phyloP scores from a whole-genome alignment of 2,329 filamentous ascomycete species.

The Ophiocordyceps camponoti-saundersi region DNA sequence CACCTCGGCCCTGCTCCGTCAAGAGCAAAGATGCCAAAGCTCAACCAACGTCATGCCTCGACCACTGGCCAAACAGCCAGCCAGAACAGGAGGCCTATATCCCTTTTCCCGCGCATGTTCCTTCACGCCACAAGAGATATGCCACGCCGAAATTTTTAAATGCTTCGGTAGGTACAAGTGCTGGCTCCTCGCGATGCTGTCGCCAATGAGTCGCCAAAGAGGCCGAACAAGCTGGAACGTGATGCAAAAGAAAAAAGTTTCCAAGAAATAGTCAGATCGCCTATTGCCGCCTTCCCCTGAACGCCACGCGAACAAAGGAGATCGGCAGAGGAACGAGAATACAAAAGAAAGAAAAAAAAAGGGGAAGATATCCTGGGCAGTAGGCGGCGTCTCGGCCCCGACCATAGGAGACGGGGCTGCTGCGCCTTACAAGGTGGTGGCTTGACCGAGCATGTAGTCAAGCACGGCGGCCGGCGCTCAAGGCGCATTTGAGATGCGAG shows the following conservation, averaged over 20 bases:
- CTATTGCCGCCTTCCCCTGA: neutral
- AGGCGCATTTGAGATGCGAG: neutral
- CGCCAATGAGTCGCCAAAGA: neutral
- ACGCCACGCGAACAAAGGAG: constrained; percentile 1
- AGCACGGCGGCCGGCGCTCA: neutral
- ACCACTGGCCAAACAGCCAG: too few relatives aligned
- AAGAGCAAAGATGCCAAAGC: neutral
- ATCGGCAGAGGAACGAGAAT: too few relatives aligned
- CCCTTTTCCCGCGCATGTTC: too few relatives aligned
- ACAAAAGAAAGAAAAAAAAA: neutral
- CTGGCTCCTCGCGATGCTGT: neutral
- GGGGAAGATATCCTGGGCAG: too few relatives aligned
- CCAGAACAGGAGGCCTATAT: too few relatives aligned
- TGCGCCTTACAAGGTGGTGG: neutral
- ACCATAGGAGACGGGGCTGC: neutral
- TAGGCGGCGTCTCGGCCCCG: neutral
- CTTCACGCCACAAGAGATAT: too few relatives aligned
- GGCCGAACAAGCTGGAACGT: neutral
- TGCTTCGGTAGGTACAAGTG: too few relatives aligned
- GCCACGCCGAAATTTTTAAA: too few relatives aligned
- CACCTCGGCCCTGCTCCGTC: neutral
- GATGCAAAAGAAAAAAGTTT: neutral
- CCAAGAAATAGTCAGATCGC: neutral
- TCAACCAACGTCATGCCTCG: neutral
- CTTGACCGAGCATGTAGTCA: neutral